Evolutionary conservation across 305 asterid species (phyloP), one percentile per base, ranked within the genome.

Genomic region (Rubia peregrina): DNA sequence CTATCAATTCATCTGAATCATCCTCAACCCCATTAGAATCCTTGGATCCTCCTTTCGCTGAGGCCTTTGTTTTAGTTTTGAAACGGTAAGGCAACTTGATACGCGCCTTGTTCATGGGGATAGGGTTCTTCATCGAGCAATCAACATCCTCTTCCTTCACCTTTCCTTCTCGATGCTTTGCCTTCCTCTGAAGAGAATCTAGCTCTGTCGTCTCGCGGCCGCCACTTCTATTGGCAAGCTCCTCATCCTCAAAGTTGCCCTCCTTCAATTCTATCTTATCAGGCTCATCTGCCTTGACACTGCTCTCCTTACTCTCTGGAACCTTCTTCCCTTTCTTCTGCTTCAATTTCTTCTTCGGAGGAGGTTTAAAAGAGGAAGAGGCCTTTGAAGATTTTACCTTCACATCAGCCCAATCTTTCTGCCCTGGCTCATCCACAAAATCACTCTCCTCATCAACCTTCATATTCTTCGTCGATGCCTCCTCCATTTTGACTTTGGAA

Each of bases 81-180:
- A 82, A 88, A 0, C 93, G 83, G 69, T 80, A 78, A 13, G 95
- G 93, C 95, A 90, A 90, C 33, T 78, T 74, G 56, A 55, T 53
- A 49, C 78, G 67, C 26, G 93, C 95, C 70, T 84, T 89, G 1
- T 65, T 76, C 0, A 30, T 65, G 0, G 76, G 43, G 9, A 88
- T n/a, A 63, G 88, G 83, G 8, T 82, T 75, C 0, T 89, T 86
- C n/a, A 76, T 3, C 61, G 85, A 82, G 24, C 44, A 46, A 5
- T 4, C 72, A 0, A 16, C 65, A 1, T 72, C 77, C 21, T 79
- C 77, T 7, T 71, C 73, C 0, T 22, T 80, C 11, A 63, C 77
- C 14, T 33, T 49, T 10, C 9, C 38, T 46, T 62, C 59, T 33
- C 71, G 79, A 9, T 44, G 53, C 41, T 67, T 59, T 46, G 24